A percentile compares a stretch with the other conserved stretches of the same genome.
Evolutionary conservation across 441 rosid species (phyloP).

Genomic region (Gossypium lobatum): DNA sequence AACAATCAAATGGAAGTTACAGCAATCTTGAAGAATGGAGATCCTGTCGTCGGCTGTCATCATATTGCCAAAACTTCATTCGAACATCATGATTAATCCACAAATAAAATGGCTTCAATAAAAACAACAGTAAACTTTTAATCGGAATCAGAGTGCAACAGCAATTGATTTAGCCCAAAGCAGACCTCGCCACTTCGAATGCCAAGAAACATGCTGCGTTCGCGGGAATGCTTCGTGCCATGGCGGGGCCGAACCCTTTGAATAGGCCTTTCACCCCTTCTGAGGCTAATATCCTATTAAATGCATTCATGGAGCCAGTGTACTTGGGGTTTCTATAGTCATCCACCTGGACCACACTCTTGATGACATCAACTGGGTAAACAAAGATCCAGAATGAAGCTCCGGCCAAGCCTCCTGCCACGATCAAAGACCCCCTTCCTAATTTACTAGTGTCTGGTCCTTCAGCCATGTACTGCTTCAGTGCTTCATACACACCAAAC

Average conservation of each 20-base stretch:
- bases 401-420: constrained; percentile 90
- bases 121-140: neutral
- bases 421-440: constrained; percentile 70
- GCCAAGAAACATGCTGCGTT: constrained; percentile 97
- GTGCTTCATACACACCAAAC: constrained; percentile 77
- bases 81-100: neutral
- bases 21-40: constrained; percentile 12
- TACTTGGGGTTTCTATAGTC: constrained; percentile 75
- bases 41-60: neutral
- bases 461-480: constrained; percentile 73
- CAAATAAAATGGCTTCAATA: constrained; percentile 3
- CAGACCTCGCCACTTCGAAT: constrained; percentile 73
- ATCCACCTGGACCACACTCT: constrained; percentile 89
- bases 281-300: constrained; percentile 57
- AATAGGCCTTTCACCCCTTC: constrained; percentile 86
- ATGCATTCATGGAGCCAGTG: constrained; percentile 68
- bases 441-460: constrained; percentile 77
- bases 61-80: constrained; percentile 16
- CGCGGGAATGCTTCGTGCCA: constrained; percentile 91
- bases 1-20: neutral
- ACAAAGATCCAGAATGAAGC: constrained; percentile 74
- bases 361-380: constrained; percentile 87
- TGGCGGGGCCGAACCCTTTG: constrained; percentile 90
- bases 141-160: neutral
- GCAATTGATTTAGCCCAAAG: constrained; percentile 48